These are phyloP conservation scores for Vairimorpha necatrix DNA, from an alignment of 371 early-diverging fungal genomes.

Conservation along the genomic window DNA sequence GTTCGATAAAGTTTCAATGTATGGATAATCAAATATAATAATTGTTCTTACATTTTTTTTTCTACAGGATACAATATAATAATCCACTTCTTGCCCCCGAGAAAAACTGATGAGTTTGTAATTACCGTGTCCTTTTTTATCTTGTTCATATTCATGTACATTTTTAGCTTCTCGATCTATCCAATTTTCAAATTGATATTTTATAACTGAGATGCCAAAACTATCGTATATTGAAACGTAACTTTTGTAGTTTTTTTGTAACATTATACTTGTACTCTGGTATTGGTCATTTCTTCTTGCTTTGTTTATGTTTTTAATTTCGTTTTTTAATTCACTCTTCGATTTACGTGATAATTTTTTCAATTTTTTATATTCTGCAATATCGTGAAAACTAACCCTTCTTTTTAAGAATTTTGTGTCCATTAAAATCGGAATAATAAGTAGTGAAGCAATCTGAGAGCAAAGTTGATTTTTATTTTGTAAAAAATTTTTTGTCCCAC, in stretches of 20 bases:
- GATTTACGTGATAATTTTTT: constrained; percentile 23
- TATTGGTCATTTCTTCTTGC: constrained; percentile 43
- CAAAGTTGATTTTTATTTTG: constrained; percentile 5
- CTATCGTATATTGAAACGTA: constrained; percentile 21
- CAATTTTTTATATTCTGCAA: constrained; percentile 47
- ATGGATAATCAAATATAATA: constrained; percentile 44
- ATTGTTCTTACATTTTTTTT: constrained; percentile 20
- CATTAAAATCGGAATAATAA: constrained; percentile 54
- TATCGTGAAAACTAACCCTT: constrained; percentile 41
- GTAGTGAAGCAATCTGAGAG: constrained; percentile 36
- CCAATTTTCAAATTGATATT: constrained; percentile 57
- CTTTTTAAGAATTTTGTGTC: constrained; percentile 50
- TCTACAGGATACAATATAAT: constrained; percentile 48
- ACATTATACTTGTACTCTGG: constrained; percentile 38
- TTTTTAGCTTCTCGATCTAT: constrained; percentile 46
- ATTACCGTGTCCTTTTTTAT: constrained; percentile 18
- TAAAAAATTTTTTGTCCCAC: not conserved
- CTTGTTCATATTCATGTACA: not conserved
- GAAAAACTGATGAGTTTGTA: constrained; percentile 29
- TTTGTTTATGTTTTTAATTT: constrained; percentile 35
- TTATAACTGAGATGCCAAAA: constrained; percentile 55
- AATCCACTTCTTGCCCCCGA: constrained; percentile 47
- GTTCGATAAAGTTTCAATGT: constrained; percentile 13
- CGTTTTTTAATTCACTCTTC: constrained; percentile 38
- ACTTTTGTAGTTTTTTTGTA: constrained; percentile 55